A percentile compares a stretch with the other conserved stretches of the same genome.
phyloP scores from a whole-genome alignment of 2,329 filamentous ascomycete genomes.

The Clathrospora elynae region DNA sequence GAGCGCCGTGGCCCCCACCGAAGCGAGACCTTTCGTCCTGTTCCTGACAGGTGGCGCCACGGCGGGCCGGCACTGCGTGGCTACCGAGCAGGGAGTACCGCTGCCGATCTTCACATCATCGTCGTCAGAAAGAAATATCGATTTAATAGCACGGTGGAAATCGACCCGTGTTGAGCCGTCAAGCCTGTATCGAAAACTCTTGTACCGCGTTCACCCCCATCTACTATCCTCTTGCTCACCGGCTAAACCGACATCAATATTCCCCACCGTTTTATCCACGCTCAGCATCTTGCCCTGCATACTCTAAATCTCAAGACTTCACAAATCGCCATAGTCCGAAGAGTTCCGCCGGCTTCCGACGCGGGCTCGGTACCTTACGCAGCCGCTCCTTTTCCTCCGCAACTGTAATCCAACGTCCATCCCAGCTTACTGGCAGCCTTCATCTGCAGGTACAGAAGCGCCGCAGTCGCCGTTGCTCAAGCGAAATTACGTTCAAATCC shows the following conservation, averaged over 20 bases:
- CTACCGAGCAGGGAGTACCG: slow-evolving; percentile 16
- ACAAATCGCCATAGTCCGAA: slow-evolving; percentile 12
- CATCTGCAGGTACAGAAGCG: slow-evolving; percentile 5
- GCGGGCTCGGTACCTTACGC: slow-evolving; percentile 12
- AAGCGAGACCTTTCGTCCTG: slow-evolving; percentile 18
- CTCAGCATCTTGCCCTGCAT: slow-evolving; percentile 2
- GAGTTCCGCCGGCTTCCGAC: slow-evolving; percentile 9
- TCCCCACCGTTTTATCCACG: neutral
- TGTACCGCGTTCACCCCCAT: neutral
- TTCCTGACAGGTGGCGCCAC: slow-evolving; percentile 29
- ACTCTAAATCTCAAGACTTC: slow-evolving; percentile 1
- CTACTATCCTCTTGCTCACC: slow-evolving; percentile 2
- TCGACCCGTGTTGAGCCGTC: neutral
- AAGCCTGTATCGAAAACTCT: neutral
- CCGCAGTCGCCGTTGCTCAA: too few species aligned
- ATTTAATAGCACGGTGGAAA: slow-evolving; percentile 6
- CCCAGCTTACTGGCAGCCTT: slow-evolving; percentile 4
- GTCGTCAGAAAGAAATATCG: slow-evolving; percentile 6
- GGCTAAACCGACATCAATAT: slow-evolving; percentile 13
- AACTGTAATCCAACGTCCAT: slow-evolving; percentile 8
- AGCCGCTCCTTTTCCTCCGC: slow-evolving; percentile 6
- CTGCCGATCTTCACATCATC: slow-evolving; percentile 20
- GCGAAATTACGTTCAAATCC: slow-evolving; percentile 11
- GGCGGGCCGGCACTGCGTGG: slow-evolving; percentile 18
- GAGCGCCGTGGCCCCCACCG: slow-evolving; percentile 16